These are phyloP conservation scores for Cryphonectria japonica DNA, from an alignment of 2,329 filamentous ascomycete species.

Conservation along the genomic window DNA sequence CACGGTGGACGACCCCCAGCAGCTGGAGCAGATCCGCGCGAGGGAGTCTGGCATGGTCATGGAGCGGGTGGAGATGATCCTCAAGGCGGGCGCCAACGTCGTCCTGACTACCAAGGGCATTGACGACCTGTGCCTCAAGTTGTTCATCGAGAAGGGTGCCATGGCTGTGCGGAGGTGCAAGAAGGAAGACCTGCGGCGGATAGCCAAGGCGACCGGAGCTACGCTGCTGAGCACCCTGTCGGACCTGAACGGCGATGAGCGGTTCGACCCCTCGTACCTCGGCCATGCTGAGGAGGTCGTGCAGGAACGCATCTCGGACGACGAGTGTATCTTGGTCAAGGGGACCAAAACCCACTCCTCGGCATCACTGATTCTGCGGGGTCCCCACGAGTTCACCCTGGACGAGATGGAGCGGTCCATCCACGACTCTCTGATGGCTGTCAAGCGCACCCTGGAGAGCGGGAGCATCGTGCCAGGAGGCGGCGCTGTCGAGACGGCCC, in stretches of 20 bases:
- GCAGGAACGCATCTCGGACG: slow-evolving; percentile 98
- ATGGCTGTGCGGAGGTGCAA: slow-evolving; percentile 97
- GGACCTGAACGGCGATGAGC: slow-evolving; percentile 96
- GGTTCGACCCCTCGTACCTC: slow-evolving; percentile 87
- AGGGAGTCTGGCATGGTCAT: slow-evolving; percentile 91
- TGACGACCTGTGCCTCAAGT: slow-evolving; percentile 92
- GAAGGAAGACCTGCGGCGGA: slow-evolving; percentile 95
- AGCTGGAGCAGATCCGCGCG: slow-evolving; percentile 95
- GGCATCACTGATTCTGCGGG: slow-evolving; percentile 93
- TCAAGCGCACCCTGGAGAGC: slow-evolving; percentile 96
- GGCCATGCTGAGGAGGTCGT: slow-evolving; percentile 93
- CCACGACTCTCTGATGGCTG: slow-evolving; percentile 93
- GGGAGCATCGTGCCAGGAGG: slow-evolving; percentile 96
- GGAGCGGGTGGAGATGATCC: slow-evolving; percentile 94
- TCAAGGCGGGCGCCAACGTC: slow-evolving; percentile 96
- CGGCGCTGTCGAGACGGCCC: slow-evolving; percentile 95
- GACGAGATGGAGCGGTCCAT: slow-evolving; percentile 99
- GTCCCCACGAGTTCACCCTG: slow-evolving; percentile 92
- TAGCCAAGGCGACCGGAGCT: slow-evolving; percentile 93
- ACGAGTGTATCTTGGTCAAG: slow-evolving; percentile 96
- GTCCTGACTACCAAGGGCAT: slow-evolving; percentile 98
- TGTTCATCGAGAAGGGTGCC: slow-evolving; percentile 90
- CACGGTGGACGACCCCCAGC: slow-evolving; percentile 94
- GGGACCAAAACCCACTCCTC: slow-evolving; percentile 93
- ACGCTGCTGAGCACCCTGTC: slow-evolving; percentile 92